A percentile compares a stretch with the other conserved stretches of the same genome.
These are phyloP conservation scores for Coleophoma eucalyptorum DNA, from an alignment of 2,329 filamentous ascomycete species.

Conservation along the genomic window DNA sequence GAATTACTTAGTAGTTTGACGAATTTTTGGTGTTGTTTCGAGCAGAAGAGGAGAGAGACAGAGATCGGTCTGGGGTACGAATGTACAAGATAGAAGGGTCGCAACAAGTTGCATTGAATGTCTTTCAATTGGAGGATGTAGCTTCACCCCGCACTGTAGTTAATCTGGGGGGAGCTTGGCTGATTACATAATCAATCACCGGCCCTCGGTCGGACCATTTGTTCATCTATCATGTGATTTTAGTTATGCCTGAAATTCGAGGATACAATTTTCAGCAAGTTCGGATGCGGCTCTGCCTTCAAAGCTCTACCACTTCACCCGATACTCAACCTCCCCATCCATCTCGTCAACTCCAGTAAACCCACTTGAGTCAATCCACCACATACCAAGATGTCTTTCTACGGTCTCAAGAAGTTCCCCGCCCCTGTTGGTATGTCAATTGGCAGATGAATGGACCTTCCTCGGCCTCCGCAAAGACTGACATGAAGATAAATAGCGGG, in stretches of 20 bases:
- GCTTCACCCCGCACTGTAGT: neutral
- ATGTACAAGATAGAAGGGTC: neutral
- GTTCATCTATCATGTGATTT: constrained; percentile 1
- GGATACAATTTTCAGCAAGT: neutral
- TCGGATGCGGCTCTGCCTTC: constrained; percentile 9
- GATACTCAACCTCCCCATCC: constrained; percentile 7
- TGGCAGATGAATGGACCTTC: constrained; percentile 7
- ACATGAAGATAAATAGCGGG: constrained; percentile 56
- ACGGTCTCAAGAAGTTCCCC: constrained; percentile 77
- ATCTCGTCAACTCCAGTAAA: constrained; percentile 10
- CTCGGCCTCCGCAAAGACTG: constrained; percentile 11
- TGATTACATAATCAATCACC: neutral
- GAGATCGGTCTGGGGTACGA: neutral
- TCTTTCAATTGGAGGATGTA: neutral
- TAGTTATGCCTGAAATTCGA: neutral
- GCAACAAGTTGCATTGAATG: neutral
- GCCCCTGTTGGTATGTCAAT: constrained; percentile 70
- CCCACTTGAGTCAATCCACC: constrained; percentile 31
- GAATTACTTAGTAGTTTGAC: too few relatives aligned
- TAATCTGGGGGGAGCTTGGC: neutral
- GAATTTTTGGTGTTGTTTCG: too few relatives aligned
- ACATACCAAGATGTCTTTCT: constrained; percentile 65
- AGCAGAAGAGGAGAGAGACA: neutral
- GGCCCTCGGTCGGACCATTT: too few relatives aligned
- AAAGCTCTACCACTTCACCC: constrained; percentile 8